phyloP scores from a whole-genome alignment of 2,329 filamentous ascomycete genomes.

The Colletotrichum coccodes region DNA sequence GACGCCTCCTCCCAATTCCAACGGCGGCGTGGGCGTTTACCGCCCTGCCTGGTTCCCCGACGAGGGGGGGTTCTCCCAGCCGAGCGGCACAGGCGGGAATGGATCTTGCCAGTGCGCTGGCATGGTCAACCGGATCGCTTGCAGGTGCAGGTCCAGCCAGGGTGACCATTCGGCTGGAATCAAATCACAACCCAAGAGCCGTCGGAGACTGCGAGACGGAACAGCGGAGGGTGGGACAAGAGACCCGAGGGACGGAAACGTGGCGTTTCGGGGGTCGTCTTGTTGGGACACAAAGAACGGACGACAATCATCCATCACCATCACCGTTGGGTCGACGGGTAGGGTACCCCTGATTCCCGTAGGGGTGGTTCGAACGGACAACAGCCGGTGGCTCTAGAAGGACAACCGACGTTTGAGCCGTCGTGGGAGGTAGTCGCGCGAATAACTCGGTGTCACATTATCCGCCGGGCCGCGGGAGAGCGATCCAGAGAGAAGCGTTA shows the following conservation, averaged over 20 bases:
- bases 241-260: background rate
- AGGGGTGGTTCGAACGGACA: background rate
- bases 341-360: background rate
- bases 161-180: constrained; percentile 6
- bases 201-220: background rate
- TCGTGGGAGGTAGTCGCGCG: background rate
- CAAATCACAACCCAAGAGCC: background rate
- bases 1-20: background rate
- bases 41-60: background rate
- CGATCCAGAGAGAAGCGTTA: background rate
- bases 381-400: background rate
- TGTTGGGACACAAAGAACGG: background rate
- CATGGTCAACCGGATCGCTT: constrained; percentile 7
- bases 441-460: background rate
- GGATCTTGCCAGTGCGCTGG: constrained; percentile 10
- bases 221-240: background rate
- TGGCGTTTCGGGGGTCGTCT: background rate
- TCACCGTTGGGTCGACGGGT: background rate
- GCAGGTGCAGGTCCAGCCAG: constrained; percentile 10
- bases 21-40: background rate
- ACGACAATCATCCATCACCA: background rate
- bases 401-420: background rate
- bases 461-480: background rate
- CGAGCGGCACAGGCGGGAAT: constrained; percentile 18
- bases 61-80: background rate